These are phyloP conservation scores for Fusarium camptoceras DNA, from an alignment of 2,329 filamentous ascomycete genomes.

Conservation along the genomic window DNA sequence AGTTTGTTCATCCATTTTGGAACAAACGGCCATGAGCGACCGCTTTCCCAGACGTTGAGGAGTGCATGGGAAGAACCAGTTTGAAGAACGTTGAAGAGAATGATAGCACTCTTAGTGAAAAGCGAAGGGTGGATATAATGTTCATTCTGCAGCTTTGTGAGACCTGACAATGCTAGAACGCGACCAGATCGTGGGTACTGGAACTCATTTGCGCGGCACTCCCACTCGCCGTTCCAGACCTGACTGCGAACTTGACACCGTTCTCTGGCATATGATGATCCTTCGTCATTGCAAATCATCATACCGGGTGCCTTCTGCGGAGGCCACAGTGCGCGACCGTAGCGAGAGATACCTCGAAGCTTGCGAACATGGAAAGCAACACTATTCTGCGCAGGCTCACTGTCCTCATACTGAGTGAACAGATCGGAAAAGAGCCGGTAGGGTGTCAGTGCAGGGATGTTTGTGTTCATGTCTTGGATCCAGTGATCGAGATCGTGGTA, in stretches of 20 bases:
- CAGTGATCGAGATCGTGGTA: slow-evolving; percentile 51
- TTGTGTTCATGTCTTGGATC: slow-evolving; percentile 38
- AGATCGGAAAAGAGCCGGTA: slow-evolving; percentile 51
- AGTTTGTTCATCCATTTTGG: slow-evolving; percentile 51
- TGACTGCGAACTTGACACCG: slow-evolving; percentile 39
- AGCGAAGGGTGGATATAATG: slow-evolving; percentile 45
- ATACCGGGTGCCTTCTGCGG: slow-evolving; percentile 49
- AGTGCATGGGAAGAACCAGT: slow-evolving; percentile 50
- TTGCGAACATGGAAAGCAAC: slow-evolving; percentile 48
- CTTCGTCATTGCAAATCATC: slow-evolving; percentile 50
- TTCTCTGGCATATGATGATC: slow-evolving; percentile 29
- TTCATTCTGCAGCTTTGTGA: slow-evolving; percentile 39
- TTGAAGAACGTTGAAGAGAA: slow-evolving; percentile 51
- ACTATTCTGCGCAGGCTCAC: slow-evolving; percentile 45
- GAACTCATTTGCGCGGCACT: slow-evolving; percentile 38
- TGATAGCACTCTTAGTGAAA: slow-evolving; percentile 50
- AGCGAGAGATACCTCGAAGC: slow-evolving; percentile 53
- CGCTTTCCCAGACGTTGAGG: slow-evolving; percentile 52
- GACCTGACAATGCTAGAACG: slow-evolving; percentile 44
- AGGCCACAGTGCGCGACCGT: slow-evolving; percentile 50
- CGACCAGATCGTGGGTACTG: slow-evolving; percentile 49
- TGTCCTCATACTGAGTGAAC: slow-evolving; percentile 47
- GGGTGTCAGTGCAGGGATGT: slow-evolving; percentile 41
- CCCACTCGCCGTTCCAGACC: slow-evolving; percentile 50
- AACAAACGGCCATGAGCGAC: slow-evolving; percentile 54